Conservation (phyloP, 495 filamentous ascomycete genomes). For the Aspergillus panamensis region DNA sequence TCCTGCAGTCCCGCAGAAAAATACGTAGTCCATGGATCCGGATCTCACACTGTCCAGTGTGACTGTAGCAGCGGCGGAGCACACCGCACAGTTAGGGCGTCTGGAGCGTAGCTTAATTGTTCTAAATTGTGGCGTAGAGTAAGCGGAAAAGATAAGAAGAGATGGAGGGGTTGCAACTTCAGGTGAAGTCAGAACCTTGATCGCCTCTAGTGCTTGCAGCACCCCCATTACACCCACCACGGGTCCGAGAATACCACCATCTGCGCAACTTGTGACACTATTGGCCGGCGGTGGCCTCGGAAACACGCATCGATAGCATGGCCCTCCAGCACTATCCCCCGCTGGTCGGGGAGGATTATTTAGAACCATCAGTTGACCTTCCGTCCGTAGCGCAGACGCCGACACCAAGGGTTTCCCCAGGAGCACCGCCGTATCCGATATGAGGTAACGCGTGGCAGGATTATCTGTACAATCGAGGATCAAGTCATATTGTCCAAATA, state of each 20-base stretch:
- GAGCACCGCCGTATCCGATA: constrained; percentile 84
- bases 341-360: constrained; percentile 49
- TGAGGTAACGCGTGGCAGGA: constrained; percentile 84
- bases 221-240: constrained; percentile 95
- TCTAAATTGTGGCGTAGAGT: constrained; percentile 63
- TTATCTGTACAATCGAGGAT: constrained; percentile 95
- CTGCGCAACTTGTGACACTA: constrained; percentile 76
- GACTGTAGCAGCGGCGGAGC: constrained; percentile 59
- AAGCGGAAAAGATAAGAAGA: constrained; percentile 73
- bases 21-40: constrained; percentile 69
- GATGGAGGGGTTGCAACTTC: constrained; percentile 28
- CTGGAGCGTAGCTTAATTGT: constrained; percentile 67
- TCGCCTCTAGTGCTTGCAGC: constrained; percentile 81
- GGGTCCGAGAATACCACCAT: constrained; percentile 87
- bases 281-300: constrained; percentile 78
- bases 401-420: constrained; percentile 77
- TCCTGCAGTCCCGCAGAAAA: constrained; percentile 64
- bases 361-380: constrained; percentile 87
- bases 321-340: constrained; percentile 54
- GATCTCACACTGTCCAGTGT: constrained; percentile 57
- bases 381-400: constrained; percentile 78
- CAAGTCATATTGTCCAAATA: constrained; percentile 69
- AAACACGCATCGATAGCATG: constrained; percentile 94
- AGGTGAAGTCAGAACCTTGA: constrained; percentile 65
- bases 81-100: constrained; percentile 67